These are phyloP conservation scores for Wickerhamomyces ciferrii DNA, from an alignment of 805 yeast genomes.

Conservation along the genomic window DNA sequence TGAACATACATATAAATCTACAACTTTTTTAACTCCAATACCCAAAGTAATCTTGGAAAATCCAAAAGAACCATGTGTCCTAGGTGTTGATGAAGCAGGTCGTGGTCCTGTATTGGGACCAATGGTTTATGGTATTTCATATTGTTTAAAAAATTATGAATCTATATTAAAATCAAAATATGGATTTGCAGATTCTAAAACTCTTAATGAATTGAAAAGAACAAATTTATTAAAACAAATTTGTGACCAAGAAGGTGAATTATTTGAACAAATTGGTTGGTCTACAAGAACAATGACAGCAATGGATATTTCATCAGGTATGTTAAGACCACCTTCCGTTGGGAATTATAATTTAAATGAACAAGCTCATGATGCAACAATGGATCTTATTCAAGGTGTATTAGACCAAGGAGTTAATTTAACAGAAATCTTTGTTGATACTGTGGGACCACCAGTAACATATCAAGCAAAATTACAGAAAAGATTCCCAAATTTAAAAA, in stretches of 20 bases:
- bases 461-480: conserved; percentile 72
- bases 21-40: conserved; percentile 44
- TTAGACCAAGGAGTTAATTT: conserved; percentile 57
- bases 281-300: conserved; percentile 83
- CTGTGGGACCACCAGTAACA: conserved; percentile 91
- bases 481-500: conserved; percentile 62
- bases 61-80: conserved; percentile 35
- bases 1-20: conserved; percentile 31
- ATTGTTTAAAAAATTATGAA: conserved; percentile 53
- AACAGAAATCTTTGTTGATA: conserved; percentile 79
- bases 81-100: conserved; percentile 99
- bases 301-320: conserved; percentile 79
- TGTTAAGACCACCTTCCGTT: conserved; percentile 61
- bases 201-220: conserved; percentile 69
- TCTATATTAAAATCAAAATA: conserved; percentile 43
- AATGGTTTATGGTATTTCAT: conserved; percentile 92
- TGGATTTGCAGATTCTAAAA: conserved; percentile 93
- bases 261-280: conserved; percentile 72
- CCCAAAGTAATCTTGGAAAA: conserved; percentile 34
- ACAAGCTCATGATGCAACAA: conserved; percentile 96
- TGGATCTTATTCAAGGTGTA: conserved; percentile 64
- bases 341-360: conserved; percentile 69
- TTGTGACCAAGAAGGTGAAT: conserved; percentile 38
- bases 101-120: conserved; percentile 98
- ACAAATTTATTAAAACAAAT: conserved; percentile 54